Base-by-base conservation (phyloP, 2,329 filamentous ascomycete species). In the Colletotrichum falcatum region DNA sequence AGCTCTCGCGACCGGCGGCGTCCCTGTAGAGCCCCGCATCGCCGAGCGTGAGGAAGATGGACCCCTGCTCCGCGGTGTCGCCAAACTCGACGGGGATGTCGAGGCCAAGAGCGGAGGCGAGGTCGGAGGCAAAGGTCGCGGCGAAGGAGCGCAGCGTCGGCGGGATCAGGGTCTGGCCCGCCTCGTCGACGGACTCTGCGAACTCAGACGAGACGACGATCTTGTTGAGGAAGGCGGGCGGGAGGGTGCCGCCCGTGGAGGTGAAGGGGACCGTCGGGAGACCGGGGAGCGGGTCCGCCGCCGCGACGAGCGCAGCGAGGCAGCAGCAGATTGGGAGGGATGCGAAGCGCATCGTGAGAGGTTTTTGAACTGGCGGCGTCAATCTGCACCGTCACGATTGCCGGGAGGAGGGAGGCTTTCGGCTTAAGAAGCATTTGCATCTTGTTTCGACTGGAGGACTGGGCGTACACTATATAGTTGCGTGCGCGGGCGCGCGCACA, bases 151-250 rank as follows among this genome's bases (percentile, higher is more conserved):
- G 74, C 2, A 88, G 76, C 0, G 81, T 86, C 1, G 86, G 86
- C 2, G 86, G 86, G 26, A 88, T 87, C 20, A 87, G 75, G 0
- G 85, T 88, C 71, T 83, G 79, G 28, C 87, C 87, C 11, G 77
- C 65, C 1, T 79, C 76, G 73, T 89, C 83, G 6, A 81, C 80
- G 0, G 76, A 69, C 7, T 82, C 73, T 1, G 82, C 79, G 74
- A 81, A 85, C 4, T 75, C 74, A 3, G 74, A 66, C 70, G 88
- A 83, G 12, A 89, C 82, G 16, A 86, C 74, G 58, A 89, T 81
- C 4, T 73, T 75, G 35, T 76, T 76, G 20, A 81, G 60, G 26
- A 68, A 67, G 5, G 69, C 73, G 53, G 81, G 73, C 0, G 74
- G 66, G 42, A 80, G 81, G 3, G 71, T 65, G n/a, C 75, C 76